Conservation (phyloP, 1,284 basidiomycete genomes). For the Tylopilus sp. region DNA sequence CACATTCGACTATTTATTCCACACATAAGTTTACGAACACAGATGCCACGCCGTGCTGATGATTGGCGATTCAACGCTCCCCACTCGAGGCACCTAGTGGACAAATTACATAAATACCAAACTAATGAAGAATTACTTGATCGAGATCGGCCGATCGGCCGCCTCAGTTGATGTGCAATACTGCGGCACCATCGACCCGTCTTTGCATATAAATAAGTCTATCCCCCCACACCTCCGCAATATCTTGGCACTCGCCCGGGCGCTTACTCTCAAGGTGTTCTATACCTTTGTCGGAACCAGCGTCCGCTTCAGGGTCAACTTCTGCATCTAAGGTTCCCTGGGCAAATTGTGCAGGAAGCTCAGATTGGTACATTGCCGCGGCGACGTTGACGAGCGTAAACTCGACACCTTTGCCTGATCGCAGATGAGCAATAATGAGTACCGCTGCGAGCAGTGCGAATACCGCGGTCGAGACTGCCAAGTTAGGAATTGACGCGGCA, state of each 20-base stretch:
- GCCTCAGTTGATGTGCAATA: constrained; percentile 23
- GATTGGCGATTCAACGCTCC: too few relatives aligned
- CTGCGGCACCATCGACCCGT: constrained; percentile 26
- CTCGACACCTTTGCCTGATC: constrained; percentile 28
- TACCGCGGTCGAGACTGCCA: constrained; percentile 28
- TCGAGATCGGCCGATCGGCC: too few relatives aligned
- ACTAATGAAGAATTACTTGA: too few relatives aligned
- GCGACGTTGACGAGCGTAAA: constrained; percentile 42
- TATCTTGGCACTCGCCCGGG: background rate
- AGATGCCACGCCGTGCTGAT: too few relatives aligned
- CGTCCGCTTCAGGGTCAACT: background rate
- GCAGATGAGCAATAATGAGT: constrained; percentile 33
- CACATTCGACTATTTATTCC: too few relatives aligned
- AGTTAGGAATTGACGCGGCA: constrained; percentile 38
- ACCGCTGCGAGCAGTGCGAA: constrained; percentile 33
- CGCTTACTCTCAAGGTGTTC: background rate
- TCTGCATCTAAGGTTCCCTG: background rate
- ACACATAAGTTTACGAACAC: too few relatives aligned
- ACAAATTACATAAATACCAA: too few relatives aligned
- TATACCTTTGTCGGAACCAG: background rate
- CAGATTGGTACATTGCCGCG: constrained; percentile 36
- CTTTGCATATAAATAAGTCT: constrained; percentile 27
- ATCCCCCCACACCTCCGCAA: constrained; percentile 16
- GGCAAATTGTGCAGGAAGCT: constrained; percentile 34
- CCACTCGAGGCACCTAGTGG: too few relatives aligned